These are phyloP conservation scores for Diutina rugosa DNA, from an alignment of 1,139 yeast species.

Conservation along the genomic window DNA sequence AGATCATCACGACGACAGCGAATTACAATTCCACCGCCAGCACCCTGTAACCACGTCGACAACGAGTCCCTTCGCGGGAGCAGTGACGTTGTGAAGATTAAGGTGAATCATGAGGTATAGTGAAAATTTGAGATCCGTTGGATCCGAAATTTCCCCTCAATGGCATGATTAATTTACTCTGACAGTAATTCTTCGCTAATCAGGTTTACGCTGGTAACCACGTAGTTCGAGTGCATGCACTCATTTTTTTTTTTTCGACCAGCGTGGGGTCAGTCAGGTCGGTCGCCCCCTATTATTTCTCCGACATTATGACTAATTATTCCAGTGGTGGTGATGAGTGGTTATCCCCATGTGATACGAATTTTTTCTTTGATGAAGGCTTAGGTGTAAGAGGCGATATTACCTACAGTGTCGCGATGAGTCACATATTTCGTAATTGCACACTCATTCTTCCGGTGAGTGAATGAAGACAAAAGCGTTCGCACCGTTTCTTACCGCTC, in stretches of 20 bases:
- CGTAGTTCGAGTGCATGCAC: neutral
- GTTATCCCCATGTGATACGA: neutral
- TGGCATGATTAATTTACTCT: neutral
- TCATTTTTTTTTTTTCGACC: neutral
- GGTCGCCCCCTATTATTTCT: neutral
- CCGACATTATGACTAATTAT: neutral
- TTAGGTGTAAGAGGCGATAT: neutral
- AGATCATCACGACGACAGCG: neutral
- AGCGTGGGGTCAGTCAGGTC: neutral
- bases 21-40: too few species aligned
- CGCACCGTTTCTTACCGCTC: too few species aligned
- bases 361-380: neutral
- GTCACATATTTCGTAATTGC: neutral
- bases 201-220: neutral
- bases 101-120: neutral
- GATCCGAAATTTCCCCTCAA: neutral
- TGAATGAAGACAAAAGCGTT: too few species aligned
- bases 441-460: neutral
- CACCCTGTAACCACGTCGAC: too few species aligned
- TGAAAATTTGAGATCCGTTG: neutral
- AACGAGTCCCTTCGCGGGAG: too few species aligned
- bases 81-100: too few species aligned
- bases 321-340: neutral
- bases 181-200: neutral
- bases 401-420: neutral